These are phyloP conservation scores for Penicillium subrubescens DNA, from an alignment of 495 filamentous ascomycete species.

Conservation along the genomic window DNA sequence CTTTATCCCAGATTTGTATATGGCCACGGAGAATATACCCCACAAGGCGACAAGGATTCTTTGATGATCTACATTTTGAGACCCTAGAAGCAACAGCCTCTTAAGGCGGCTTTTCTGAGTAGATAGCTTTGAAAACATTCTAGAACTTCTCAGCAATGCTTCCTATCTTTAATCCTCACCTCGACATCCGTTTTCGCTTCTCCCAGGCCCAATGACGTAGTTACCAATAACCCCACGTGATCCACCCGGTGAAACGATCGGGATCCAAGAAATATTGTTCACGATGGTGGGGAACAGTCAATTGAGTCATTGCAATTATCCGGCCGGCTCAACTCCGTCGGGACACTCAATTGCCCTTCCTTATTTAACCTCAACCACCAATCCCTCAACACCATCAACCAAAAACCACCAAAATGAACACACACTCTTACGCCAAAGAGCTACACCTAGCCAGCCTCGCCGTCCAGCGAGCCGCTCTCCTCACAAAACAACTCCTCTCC, in stretches of 20 bases:
- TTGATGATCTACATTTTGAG: too few species aligned
- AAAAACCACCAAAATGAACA: conserved; percentile 18
- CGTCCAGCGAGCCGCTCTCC: conserved; percentile 55
- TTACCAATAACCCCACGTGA: conserved; percentile 2
- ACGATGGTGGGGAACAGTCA: not conserved
- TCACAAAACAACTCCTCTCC: conserved; percentile 53
- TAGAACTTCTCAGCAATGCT: too few species aligned
- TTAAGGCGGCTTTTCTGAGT: too few species aligned
- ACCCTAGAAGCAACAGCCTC: too few species aligned
- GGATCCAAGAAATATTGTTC: not conserved
- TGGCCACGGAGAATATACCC: not conserved
- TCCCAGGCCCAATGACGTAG: not conserved
- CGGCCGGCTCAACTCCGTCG: not conserved
- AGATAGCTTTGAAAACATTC: too few species aligned
- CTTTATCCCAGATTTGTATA: not conserved
- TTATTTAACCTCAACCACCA: not conserved
- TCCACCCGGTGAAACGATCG: conserved; percentile 6
- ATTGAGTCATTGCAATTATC: not conserved
- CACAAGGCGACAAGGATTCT: not conserved
- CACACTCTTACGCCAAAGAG: conserved; percentile 46
- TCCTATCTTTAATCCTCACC: too few species aligned
- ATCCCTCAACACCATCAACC: not conserved
- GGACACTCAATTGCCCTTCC: not conserved
- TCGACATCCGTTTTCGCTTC: too few species aligned
- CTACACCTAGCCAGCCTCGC: conserved; percentile 52